Evolutionary conservation across 495 filamentous ascomycete species (phyloP), one percentile per base, ranked within the genome.

Genomic region (Podospora comata): DNA sequence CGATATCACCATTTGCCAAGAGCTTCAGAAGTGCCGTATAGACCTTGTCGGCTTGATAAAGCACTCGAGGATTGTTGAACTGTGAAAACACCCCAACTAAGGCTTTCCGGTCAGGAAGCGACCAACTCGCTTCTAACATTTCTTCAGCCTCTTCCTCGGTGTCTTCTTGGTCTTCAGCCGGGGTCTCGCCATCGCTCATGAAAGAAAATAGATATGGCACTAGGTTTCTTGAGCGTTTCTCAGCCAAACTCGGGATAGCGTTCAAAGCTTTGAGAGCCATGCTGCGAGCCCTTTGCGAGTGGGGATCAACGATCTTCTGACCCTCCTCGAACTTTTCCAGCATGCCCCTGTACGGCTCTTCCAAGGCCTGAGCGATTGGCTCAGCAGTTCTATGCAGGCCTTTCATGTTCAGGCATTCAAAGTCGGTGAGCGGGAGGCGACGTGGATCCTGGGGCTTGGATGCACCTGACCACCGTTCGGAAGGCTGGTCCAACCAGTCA

Each of bases 161-260:
- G n/a, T 70, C 68, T 56, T 77, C 78, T 13, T 79, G 74, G 53
- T 79, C 76, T 5, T 48, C 39, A 2, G 39, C 9, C n/a, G 66
- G 74, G 44, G 82, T 80, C 30, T 86, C 82, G 5, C 81, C 79
- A 9, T 86, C 84, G 53, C 68, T 74, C 23, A 85, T 87, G 90
- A 94, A 97, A 6, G 87, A 86, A 15, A 99, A 79, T 44, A 99
- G 89, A 69, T 96, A 80, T 1, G 96, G 95, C 6, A 97, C 90
- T 19, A 99, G 80, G 66, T 86, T 85, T 28, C 93, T 88, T 34
- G 94, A 97, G 27, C 87, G 82, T 78, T 90, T 96, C 77, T 99
- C 95, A 1, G 92, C 94, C 64, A 94, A 74, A 20, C 82, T 77
- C 28, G 95, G 94, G 5, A 90, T 78, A 27, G 85, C 87, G 68